A percentile compares a stretch with the other conserved stretches of the same genome.
Evolutionary conservation across 768 basidiomycete genomes (phyloP).

Genomic region (Leccinellum rugosiceps): DNA sequence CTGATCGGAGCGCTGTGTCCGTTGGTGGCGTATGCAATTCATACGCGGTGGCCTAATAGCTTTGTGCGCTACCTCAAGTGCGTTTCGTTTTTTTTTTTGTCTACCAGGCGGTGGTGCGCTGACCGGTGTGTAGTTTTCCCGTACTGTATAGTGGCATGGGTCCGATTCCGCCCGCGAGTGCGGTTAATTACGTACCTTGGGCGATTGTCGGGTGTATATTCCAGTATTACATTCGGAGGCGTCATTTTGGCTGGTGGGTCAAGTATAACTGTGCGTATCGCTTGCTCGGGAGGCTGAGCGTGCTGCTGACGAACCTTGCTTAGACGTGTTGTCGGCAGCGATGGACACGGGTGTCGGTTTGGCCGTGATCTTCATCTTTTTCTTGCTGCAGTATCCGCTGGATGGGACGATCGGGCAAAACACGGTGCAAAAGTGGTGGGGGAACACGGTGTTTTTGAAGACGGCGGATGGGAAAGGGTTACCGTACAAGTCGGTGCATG

Average conservation of each 20-base stretch:
- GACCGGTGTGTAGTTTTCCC: background rate
- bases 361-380: slow-evolving; percentile 53
- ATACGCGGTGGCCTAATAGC: slow-evolving; percentile 60
- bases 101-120: background rate
- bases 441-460: slow-evolving; percentile 44
- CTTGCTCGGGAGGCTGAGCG: background rate
- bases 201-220: slow-evolving; percentile 63
- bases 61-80: slow-evolving; percentile 63
- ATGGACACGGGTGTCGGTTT: slow-evolving; percentile 69
- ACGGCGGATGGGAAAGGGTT: slow-evolving; percentile 18
- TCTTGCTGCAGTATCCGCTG: slow-evolving; percentile 59
- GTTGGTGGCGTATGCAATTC: slow-evolving; percentile 48
- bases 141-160: background rate
- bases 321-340: slow-evolving; percentile 67
- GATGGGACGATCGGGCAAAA: slow-evolving; percentile 56
- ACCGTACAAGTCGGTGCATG: slow-evolving; percentile 12
- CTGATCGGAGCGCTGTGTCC: slow-evolving; percentile 70
- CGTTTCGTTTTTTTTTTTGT: slow-evolving; percentile 17
- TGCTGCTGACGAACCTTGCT: slow-evolving; percentile 18
- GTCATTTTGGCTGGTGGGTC: slow-evolving; percentile 66
- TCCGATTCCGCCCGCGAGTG: slow-evolving; percentile 61
- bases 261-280: slow-evolving; percentile 42
- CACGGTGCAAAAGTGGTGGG: slow-evolving; percentile 67
- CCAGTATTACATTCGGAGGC: slow-evolving; percentile 57
- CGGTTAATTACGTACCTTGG: slow-evolving; percentile 68